Evolutionary conservation across 1,284 basidiomycete genomes (phyloP).

Genomic region (Austroboletus niveus): DNA sequence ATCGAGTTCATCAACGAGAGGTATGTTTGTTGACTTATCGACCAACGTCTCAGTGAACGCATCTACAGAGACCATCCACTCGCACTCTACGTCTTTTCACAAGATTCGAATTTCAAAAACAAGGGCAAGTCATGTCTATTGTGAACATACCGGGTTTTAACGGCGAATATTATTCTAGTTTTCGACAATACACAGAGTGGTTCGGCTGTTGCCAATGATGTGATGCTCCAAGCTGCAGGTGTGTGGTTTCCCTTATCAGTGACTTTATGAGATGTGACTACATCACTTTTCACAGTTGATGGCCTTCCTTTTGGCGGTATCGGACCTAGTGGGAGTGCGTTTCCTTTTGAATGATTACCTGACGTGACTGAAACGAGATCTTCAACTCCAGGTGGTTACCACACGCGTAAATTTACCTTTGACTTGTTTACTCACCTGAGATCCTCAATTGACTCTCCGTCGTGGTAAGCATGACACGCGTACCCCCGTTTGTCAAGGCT

Average conservation of each 20-base stretch:
- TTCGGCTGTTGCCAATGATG: constrained; percentile 66
- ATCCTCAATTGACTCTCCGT: constrained; percentile 56
- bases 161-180: constrained; percentile 39
- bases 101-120: constrained; percentile 55
- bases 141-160: neutral
- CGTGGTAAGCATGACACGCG: constrained; percentile 43
- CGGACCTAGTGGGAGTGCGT: constrained; percentile 70
- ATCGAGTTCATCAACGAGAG: constrained; percentile 66
- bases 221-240: constrained; percentile 50
- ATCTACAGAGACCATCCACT: constrained; percentile 67
- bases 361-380: neutral
- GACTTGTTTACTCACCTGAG: constrained; percentile 72
- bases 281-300: constrained; percentile 38
- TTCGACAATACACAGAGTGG: constrained; percentile 69
- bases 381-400: constrained; percentile 49
- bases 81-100: constrained; percentile 74
- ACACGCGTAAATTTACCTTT: constrained; percentile 64
- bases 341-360: neutral
- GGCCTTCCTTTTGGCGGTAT: constrained; percentile 75
- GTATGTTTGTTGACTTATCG: constrained; percentile 33
- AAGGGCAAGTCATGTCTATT: constrained; percentile 44
- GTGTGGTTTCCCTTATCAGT: neutral
- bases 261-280: neutral
- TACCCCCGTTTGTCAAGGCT: neutral
- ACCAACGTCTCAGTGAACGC: neutral